These are phyloP conservation scores for Suillus luteus DNA, from an alignment of 768 basidiomycete species.

Conservation along the genomic window DNA sequence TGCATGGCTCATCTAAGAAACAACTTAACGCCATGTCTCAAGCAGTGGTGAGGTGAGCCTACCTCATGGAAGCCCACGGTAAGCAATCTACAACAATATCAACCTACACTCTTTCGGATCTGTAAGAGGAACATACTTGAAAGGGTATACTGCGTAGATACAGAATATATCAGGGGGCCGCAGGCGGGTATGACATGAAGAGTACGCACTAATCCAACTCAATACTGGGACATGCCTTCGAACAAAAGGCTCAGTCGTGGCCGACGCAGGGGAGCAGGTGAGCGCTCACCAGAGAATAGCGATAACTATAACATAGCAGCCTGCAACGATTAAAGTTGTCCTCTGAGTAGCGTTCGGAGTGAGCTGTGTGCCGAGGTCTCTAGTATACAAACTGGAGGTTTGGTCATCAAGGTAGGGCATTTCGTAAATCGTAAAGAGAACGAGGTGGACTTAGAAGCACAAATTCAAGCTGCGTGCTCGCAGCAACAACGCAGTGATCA, in stretches of 20 bases:
- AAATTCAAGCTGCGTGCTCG: slow-evolving; percentile 1
- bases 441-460: too few relatives aligned
- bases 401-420: slow-evolving; percentile 31
- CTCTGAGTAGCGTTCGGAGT: slow-evolving; percentile 73
- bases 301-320: slow-evolving; percentile 70
- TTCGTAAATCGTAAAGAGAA: slow-evolving; percentile 27
- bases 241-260: slow-evolving; percentile 13
- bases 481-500: slow-evolving; percentile 3
- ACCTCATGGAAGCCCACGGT: slow-evolving; percentile 92
- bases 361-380: slow-evolving; percentile 37
- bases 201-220: slow-evolving; percentile 67
- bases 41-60: slow-evolving; percentile 11
- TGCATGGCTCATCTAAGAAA: slow-evolving; percentile 80
- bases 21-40: slow-evolving; percentile 3
- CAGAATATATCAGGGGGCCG: slow-evolving; percentile 7
- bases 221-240: slow-evolving; percentile 77
- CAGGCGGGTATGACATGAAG: slow-evolving; percentile 2
- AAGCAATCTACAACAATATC: slow-evolving; percentile 51
- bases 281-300: slow-evolving; percentile 73
- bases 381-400: slow-evolving; percentile 22
- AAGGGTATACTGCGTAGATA: slow-evolving; percentile 71
- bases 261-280: neutral
- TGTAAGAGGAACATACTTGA: slow-evolving; percentile 66
- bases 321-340: slow-evolving; percentile 80
- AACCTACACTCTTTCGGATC: slow-evolving; percentile 1